Evolutionary conservation across 2,329 filamentous ascomycete species (phyloP).

Genomic region (Ophiostoma piceae): DNA sequence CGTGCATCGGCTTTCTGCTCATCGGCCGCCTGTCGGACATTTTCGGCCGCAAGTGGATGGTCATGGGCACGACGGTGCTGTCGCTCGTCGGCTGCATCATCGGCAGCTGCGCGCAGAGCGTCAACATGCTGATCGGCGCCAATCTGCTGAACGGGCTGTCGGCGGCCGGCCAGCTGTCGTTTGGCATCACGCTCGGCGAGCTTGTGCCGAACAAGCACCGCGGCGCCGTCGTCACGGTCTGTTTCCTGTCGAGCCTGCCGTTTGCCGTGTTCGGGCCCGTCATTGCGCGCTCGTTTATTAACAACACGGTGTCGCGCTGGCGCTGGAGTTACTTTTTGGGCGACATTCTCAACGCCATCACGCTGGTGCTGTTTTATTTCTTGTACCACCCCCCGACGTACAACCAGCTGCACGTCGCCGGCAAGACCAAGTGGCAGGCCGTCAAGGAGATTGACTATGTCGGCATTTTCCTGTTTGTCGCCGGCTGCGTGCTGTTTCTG

Average conservation of each 20-base stretch:
- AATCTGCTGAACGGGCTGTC: slow-evolving; percentile 38
- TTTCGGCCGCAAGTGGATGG: slow-evolving; percentile 41
- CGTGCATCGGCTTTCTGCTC: slow-evolving; percentile 39
- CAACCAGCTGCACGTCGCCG: slow-evolving; percentile 38
- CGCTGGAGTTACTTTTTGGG: slow-evolving; percentile 48
- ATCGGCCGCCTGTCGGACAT: slow-evolving; percentile 41
- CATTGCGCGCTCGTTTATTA: slow-evolving; percentile 43
- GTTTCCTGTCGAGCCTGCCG: slow-evolving; percentile 39
- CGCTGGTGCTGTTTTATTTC: slow-evolving; percentile 37
- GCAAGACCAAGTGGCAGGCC: slow-evolving; percentile 37
- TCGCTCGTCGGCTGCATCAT: slow-evolving; percentile 39
- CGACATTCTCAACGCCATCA: slow-evolving; percentile 40
- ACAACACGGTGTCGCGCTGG: slow-evolving; percentile 41
- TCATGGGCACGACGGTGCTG: slow-evolving; percentile 34
- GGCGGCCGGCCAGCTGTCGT: slow-evolving; percentile 40
- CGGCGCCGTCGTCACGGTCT: slow-evolving; percentile 35
- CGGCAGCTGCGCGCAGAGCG: slow-evolving; percentile 34
- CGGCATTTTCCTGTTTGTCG: slow-evolving; percentile 41
- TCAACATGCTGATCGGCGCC: slow-evolving; percentile 37
- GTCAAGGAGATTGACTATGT: slow-evolving; percentile 43
- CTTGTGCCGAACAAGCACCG: slow-evolving; percentile 42
- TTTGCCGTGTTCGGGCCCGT: slow-evolving; percentile 43
- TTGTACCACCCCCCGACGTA: slow-evolving; percentile 46
- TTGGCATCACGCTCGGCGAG: slow-evolving; percentile 40
- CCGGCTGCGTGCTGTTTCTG: slow-evolving; percentile 36